Evolutionary conservation across 176 grass and related monocot species (phyloP), one percentile per base, ranked within the genome.

Genomic region (Aegilops umbellulata): DNA sequence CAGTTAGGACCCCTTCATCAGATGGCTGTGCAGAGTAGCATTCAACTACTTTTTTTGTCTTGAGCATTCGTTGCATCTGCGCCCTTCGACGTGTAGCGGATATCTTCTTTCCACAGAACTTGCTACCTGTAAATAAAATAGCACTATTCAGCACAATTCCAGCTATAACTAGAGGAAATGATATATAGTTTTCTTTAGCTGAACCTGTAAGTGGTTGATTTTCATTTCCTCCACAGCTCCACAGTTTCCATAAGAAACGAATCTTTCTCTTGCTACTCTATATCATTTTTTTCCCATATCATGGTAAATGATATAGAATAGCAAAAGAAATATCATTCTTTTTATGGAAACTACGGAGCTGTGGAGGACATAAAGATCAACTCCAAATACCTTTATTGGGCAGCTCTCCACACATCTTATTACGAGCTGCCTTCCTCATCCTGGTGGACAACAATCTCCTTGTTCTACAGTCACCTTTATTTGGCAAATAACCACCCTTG

Each of bases 391-490:
- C 92, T 87, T 86, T 84, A 60, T 80, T 82, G 30, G 85, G 84
- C 85, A 83, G 67, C 66, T 91, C 76, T 79, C 79, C 85, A 23
- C 87, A 78, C 36, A 83, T 84, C 69, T 80, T 86, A 55, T 76
- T 93, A 68, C 77, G 92, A 91, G 84, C 70, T 58, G 76, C 69
- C 84, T 93, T 97, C 81, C 88, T 84, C 38, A 91, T 89, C 72
- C 80, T 97, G n/a, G 88, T 87, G 84, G 86, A 84, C 76, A 90
- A 86, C 70, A 92, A 73, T 51, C 87, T 97, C 82, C 83, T 97
- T 84, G 89, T 86, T 79, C 92, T 97, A 85, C 73, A 77, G 53
- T 89, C 87, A 78, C 86, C 86, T 63, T 68, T 67, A 84, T 69
- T 60, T 70, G 83, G 60, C 41, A 80, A 88, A 72, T 39, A 84